A percentile compares a stretch with the other conserved stretches of the same genome.
phyloP scores from a whole-genome alignment of 257 asterid species.

The Solanum sejunctum region DNA sequence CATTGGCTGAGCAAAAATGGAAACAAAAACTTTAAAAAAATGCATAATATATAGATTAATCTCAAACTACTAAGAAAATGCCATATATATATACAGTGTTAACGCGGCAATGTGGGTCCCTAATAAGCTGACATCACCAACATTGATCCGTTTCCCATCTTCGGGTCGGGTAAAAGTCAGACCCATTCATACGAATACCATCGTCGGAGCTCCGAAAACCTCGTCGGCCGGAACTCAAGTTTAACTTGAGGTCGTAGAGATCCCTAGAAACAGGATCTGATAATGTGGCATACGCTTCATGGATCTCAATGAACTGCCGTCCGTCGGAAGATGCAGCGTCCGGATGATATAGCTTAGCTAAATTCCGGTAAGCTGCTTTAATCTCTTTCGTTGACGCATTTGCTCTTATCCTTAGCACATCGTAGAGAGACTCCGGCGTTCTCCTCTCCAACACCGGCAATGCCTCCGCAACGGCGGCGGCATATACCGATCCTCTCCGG shows the following conservation, averaged over 20 bases:
- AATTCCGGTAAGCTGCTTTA: conserved; percentile 68
- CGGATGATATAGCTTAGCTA: conserved; percentile 84
- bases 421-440: conserved; percentile 35
- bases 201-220: neutral
- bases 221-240: conserved; percentile 7
- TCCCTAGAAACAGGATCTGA: conserved; percentile 72
- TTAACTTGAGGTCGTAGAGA: conserved; percentile 41
- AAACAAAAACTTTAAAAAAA: neutral
- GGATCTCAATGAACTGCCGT: conserved; percentile 61
- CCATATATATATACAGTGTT: neutral
- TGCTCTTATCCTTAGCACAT: conserved; percentile 47
- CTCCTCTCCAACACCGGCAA: conserved; percentile 8
- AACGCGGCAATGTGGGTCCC: neutral
- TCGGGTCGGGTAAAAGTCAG: conserved; percentile 43
- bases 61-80: neutral
- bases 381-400: conserved; percentile 65
- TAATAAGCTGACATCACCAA: conserved; percentile 37
- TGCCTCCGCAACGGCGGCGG: conserved; percentile 38
- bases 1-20: neutral
- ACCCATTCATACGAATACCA: conserved; percentile 10
- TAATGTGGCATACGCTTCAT: conserved; percentile 58
- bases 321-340: conserved; percentile 41
- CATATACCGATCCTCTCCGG: neutral
- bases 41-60: neutral
- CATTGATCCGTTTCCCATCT: conserved; percentile 98